Percentiles rank a stretch among this genome's conserved stretches.
These are phyloP conservation scores for Ganoderma lucidum DNA, from an alignment of 1,284 basidiomycete species.

Conservation along the genomic window DNA sequence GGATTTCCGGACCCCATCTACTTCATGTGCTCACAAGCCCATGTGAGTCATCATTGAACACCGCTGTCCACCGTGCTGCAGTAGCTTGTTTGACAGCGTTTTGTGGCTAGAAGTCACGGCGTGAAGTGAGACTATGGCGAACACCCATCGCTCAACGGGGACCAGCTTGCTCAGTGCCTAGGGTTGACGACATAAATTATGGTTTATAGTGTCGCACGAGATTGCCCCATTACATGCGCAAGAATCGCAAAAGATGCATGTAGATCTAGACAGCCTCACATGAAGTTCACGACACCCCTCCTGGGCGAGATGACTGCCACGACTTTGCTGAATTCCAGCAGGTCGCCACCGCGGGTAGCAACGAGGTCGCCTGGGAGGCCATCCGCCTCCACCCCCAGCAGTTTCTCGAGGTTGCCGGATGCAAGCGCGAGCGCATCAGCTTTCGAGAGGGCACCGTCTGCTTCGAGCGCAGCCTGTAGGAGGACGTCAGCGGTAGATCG, in stretches of 20 bases:
- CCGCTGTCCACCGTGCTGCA: no score
- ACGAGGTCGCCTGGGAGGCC: not conserved
- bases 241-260: not conserved
- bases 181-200: not conserved
- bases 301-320: not conserved
- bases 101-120: no score
- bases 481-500: not conserved
- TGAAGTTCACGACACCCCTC: not conserved
- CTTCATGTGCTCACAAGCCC: no score
- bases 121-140: no score
- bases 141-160: no score
- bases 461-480: conserved; percentile 32
- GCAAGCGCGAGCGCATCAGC: conserved; percentile 65
- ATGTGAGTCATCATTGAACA: no score
- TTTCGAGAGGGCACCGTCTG: conserved; percentile 53
- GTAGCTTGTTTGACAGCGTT: no score
- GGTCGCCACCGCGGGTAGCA: not conserved
- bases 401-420: conserved; percentile 68
- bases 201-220: not conserved
- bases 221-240: not conserved
- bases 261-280: not conserved
- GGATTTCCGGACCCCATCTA: no score
- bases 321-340: not conserved
- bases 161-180: no score
- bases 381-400: conserved; percentile 58